Percentiles rank a stretch among this genome's conserved stretches.
Conservation (phyloP, 139 green algal species). For the Chlorella sp. region DNA sequence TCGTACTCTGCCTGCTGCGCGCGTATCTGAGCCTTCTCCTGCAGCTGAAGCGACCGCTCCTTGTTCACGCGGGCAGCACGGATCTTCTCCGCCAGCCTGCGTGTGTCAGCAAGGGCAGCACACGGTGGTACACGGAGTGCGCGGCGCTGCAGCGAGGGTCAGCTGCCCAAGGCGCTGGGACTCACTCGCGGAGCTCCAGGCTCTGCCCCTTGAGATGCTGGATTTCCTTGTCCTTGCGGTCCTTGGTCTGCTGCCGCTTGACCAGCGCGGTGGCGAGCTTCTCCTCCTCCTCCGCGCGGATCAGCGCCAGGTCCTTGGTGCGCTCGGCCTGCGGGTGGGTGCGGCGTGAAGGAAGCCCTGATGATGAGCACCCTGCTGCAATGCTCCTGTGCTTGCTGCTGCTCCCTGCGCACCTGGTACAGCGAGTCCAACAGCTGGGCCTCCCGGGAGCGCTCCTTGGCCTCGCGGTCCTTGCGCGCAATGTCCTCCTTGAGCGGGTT, state of each 20-base stretch:
- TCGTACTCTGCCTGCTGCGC: constrained; percentile 44
- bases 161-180: not conserved
- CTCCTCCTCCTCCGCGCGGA: constrained; percentile 43
- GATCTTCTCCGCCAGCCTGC: constrained; percentile 57
- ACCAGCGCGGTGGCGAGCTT: constrained; percentile 35
- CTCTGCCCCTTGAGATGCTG: constrained; percentile 47
- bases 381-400: too few species aligned
- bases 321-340: constrained; percentile 16
- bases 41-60: constrained; percentile 44
- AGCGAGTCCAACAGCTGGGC: constrained; percentile 41
- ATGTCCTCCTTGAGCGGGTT: constrained; percentile 47
- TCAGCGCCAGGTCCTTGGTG: constrained; percentile 24
- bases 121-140: not conserved
- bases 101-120: not conserved
- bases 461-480: constrained; percentile 32
- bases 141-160: not conserved
- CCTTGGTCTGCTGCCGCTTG: constrained; percentile 23
- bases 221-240: constrained; percentile 40
- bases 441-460: constrained; percentile 38
- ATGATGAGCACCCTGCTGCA: too few species aligned
- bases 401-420: constrained; percentile 48
- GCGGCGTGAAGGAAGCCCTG: not conserved
- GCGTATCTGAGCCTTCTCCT: constrained; percentile 40
- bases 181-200: constrained; percentile 54
- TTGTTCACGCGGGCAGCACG: constrained; percentile 50